Conservation (phyloP, 306 rosid genomes). For the Pterocarpus santalinus region DNA sequence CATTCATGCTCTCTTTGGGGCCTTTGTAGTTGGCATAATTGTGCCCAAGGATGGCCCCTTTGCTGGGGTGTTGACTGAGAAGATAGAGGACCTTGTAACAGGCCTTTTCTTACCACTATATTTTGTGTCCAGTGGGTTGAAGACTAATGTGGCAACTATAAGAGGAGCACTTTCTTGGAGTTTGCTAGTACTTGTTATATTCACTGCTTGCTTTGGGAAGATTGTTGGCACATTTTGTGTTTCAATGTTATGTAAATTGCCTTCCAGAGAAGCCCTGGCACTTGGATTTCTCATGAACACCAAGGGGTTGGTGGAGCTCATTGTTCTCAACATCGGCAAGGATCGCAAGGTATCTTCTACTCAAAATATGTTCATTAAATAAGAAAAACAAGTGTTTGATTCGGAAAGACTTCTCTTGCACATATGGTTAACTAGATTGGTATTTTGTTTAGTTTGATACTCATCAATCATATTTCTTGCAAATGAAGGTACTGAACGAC, state of each 20-base stretch:
- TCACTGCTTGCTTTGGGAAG: constrained; percentile 79
- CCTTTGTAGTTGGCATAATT: constrained; percentile 53
- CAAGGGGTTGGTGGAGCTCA: constrained; percentile 82
- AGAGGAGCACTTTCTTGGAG: constrained; percentile 72
- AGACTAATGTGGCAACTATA: constrained; percentile 75
- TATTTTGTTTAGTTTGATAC: not conserved
- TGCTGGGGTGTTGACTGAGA: constrained; percentile 45
- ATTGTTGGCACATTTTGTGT: constrained; percentile 61
- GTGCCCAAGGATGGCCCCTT: constrained; percentile 71
- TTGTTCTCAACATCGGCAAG: constrained; percentile 83
- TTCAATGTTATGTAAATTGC: constrained; percentile 58
- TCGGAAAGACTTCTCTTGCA: not conserved
- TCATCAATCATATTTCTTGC: not conserved
- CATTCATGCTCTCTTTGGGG: constrained; percentile 55
- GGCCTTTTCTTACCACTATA: constrained; percentile 57
- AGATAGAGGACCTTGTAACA: constrained; percentile 54
- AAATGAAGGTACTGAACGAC: constrained; percentile 68
- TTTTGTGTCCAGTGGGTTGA: constrained; percentile 60
- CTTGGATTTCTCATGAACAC: constrained; percentile 86
- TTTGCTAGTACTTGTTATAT: constrained; percentile 59
- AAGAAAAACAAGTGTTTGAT: not conserved
- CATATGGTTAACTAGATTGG: not conserved
- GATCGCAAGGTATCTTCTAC: constrained; percentile 69
- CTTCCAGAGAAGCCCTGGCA: constrained; percentile 65
- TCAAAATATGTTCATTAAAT: not conserved